These are phyloP conservation scores for Suhomyces bolitotheri DNA, from an alignment of 1,139 yeast genomes.

Conservation along the genomic window DNA sequence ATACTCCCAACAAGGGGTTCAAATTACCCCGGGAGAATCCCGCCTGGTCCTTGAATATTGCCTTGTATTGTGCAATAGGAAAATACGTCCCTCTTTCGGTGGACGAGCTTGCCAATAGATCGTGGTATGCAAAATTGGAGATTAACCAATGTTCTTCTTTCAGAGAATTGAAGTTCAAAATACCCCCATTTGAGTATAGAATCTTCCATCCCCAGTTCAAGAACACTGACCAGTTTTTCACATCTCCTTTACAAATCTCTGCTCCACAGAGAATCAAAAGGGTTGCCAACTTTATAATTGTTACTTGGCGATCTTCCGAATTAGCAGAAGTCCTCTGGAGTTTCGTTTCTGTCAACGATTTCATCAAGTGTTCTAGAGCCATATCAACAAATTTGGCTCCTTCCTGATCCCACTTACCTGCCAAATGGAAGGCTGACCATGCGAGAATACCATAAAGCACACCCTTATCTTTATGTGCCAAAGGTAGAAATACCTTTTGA, in stretches of 20 bases:
- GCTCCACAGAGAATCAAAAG: slow-evolving; percentile 68
- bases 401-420: slow-evolving; percentile 44
- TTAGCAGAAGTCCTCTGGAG: slow-evolving; percentile 11
- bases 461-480: slow-evolving; percentile 70
- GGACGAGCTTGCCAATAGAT: slow-evolving; percentile 63
- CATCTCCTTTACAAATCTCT: slow-evolving; percentile 77
- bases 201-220: slow-evolving; percentile 62
- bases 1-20: slow-evolving; percentile 73
- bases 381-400: slow-evolving; percentile 42
- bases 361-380: slow-evolving; percentile 47
- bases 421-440: slow-evolving; percentile 74
- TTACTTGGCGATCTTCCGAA: slow-evolving; percentile 21
- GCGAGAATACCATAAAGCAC: slow-evolving; percentile 70
- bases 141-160: slow-evolving; percentile 71
- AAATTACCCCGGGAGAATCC: slow-evolving; percentile 41
- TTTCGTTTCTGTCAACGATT: slow-evolving; percentile 14
- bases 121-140: slow-evolving; percentile 83
- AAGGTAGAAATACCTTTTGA: slow-evolving; percentile 71
- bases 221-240: slow-evolving; percentile 64
- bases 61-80: slow-evolving; percentile 56
- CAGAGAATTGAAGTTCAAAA: slow-evolving; percentile 52
- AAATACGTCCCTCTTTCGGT: slow-evolving; percentile 60
- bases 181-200: slow-evolving; percentile 58
- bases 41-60: slow-evolving; percentile 44
- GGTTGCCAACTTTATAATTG: slow-evolving; percentile 58